A percentile compares a stretch with the other conserved stretches of the same genome.
Conservation (phyloP, 2,329 filamentous ascomycete species). For the Xylariaceae sp. region DNA sequence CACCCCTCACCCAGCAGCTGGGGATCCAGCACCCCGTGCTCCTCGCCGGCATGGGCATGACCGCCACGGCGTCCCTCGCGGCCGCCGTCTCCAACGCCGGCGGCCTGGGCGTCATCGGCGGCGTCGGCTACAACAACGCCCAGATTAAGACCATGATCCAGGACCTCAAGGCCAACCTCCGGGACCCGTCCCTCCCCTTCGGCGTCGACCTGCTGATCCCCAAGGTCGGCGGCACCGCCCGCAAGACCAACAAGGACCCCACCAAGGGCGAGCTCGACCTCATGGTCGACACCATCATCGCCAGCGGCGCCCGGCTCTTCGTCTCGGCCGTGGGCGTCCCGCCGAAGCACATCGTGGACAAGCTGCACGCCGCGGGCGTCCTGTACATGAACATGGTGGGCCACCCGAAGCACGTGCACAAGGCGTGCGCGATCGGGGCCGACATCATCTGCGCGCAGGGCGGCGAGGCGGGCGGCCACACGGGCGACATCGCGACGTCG, state of each 20-base stretch:
- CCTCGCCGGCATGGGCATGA: slow-evolving; percentile 97
- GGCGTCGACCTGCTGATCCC: slow-evolving; percentile 31
- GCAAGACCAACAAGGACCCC: slow-evolving; percentile 31
- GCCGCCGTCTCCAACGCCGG: slow-evolving; percentile 95
- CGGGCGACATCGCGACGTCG: slow-evolving; percentile 82
- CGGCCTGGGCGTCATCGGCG: slow-evolving; percentile 90
- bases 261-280: slow-evolving; percentile 27
- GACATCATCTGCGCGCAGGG: slow-evolving; percentile 97
- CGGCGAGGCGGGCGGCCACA: slow-evolving; percentile 92
- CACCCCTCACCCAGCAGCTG: slow-evolving; percentile 86
- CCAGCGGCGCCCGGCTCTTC: slow-evolving; percentile 28
- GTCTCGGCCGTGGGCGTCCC: slow-evolving; percentile 30
- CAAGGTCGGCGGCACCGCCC: slow-evolving; percentile 28
- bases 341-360: slow-evolving; percentile 26
- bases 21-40: slow-evolving; percentile 93
- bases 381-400: slow-evolving; percentile 99
- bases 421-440: slow-evolving; percentile 48
- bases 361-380: slow-evolving; percentile 60
- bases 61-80: slow-evolving; percentile 88
- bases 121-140: slow-evolving; percentile 87
- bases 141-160: slow-evolving; percentile 92
- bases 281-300: slow-evolving; percentile 29
- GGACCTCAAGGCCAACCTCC: slow-evolving; percentile 81
- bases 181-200: slow-evolving; percentile 70
- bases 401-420: slow-evolving; percentile 64